These are phyloP conservation scores for Ophiosphaerella korrae DNA, from an alignment of 2,329 filamentous ascomycete genomes.

Conservation along the genomic window DNA sequence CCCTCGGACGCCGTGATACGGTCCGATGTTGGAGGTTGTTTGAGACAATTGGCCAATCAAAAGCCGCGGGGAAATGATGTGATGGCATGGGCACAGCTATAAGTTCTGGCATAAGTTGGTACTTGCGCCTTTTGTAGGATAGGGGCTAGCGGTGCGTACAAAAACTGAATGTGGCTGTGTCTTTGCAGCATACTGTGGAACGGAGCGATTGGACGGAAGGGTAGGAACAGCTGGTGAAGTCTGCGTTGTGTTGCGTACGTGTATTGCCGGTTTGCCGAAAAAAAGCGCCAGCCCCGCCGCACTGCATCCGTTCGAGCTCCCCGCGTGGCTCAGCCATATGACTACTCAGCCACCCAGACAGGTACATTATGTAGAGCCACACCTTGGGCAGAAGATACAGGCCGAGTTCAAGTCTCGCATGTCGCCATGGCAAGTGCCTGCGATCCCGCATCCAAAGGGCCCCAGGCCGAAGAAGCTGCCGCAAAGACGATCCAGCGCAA, in stretches of 20 bases:
- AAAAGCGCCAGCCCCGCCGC: neutral
- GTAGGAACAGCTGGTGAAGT: too few relatives aligned
- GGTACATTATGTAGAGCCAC: conserved; percentile 4
- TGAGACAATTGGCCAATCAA: too few relatives aligned
- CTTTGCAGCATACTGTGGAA: too few relatives aligned
- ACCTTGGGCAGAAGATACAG: conserved; percentile 7
- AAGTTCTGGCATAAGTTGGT: too few relatives aligned
- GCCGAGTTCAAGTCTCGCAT: conserved; percentile 5
- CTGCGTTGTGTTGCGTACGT: neutral
- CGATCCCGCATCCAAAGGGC: neutral
- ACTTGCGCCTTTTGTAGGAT: too few relatives aligned
- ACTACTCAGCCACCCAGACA: conserved; percentile 8
- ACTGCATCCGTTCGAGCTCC: conserved; percentile 12
- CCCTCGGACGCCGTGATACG: too few relatives aligned
- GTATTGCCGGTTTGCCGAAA: neutral
- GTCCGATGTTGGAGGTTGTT: too few relatives aligned
- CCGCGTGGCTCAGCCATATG: conserved; percentile 2
- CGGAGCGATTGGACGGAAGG: too few relatives aligned
- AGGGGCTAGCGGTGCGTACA: too few relatives aligned
- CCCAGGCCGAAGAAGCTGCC: conserved; percentile 34
- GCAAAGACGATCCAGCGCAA: conserved; percentile 59
- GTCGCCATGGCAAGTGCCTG: conserved; percentile 7
- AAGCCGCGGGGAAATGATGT: too few relatives aligned
- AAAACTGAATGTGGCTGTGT: too few relatives aligned
- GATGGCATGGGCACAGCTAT: too few relatives aligned